Evolutionary conservation across 2,329 filamentous ascomycete species (phyloP).

Genomic region (Sporothrix curviconia): DNA sequence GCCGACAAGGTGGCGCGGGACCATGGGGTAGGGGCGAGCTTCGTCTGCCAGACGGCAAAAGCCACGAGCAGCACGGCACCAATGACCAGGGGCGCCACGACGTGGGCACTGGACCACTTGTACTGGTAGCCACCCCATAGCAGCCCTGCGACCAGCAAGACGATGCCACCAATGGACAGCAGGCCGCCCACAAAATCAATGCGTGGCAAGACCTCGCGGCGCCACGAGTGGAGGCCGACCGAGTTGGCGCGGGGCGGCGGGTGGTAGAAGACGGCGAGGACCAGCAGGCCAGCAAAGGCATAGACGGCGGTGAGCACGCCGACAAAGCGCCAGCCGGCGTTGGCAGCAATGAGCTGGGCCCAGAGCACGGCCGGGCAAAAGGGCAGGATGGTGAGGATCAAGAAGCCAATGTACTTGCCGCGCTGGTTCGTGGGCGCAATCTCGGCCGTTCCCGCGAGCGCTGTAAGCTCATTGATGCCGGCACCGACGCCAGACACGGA

Average conservation of each 20-base stretch:
- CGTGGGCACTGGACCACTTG: slow-evolving; percentile 35
- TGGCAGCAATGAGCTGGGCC: slow-evolving; percentile 45
- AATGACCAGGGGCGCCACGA: slow-evolving; percentile 44
- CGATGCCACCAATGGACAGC: slow-evolving; percentile 41
- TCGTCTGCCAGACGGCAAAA: slow-evolving; percentile 53
- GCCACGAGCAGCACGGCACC: slow-evolving; percentile 41
- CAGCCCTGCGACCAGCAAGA: slow-evolving; percentile 44
- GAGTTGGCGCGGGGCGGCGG: slow-evolving; percentile 42
- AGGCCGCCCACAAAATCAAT: slow-evolving; percentile 48
- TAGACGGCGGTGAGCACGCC: slow-evolving; percentile 47
- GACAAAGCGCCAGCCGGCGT: slow-evolving; percentile 48
- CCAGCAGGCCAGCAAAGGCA: slow-evolving; percentile 44
- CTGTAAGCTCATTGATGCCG: slow-evolving; percentile 62
- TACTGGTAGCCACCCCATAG: slow-evolving; percentile 33
- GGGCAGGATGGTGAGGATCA: slow-evolving; percentile 56
- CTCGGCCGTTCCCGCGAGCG: slow-evolving; percentile 61
- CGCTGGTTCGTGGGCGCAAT: slow-evolving; percentile 59
- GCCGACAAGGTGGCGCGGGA: slow-evolving; percentile 35
- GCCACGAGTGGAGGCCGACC: slow-evolving; percentile 30
- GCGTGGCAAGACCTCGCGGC: slow-evolving; percentile 34
- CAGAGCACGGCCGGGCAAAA: slow-evolving; percentile 58
- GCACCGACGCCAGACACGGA: slow-evolving; percentile 56
- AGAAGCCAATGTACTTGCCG: slow-evolving; percentile 53
- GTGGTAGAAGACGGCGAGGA: slow-evolving; percentile 46
- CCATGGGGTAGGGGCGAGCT: slow-evolving; percentile 49